These are phyloP conservation scores for Lenwebbia sp. DNA, from an alignment of 345 rosid species.

Conservation along the genomic window DNA sequence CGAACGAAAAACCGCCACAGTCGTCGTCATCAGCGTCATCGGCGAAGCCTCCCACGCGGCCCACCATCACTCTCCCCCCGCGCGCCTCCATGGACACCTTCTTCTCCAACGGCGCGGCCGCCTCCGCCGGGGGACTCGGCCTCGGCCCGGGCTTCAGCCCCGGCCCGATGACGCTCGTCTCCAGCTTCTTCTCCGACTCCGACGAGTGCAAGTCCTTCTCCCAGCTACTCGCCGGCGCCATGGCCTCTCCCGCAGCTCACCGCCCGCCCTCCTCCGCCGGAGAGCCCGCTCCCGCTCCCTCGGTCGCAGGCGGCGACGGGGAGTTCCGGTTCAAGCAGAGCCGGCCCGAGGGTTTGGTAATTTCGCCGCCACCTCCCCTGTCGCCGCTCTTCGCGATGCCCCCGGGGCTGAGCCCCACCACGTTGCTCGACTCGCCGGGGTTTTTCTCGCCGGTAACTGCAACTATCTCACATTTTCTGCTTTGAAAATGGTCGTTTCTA, in stretches of 20 bases:
- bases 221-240: constrained; percentile 74
- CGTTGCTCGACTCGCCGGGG: constrained; percentile 59
- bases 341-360: constrained; percentile 41
- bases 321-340: constrained; percentile 19
- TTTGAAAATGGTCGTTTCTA: neutral
- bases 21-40: neutral
- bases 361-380: constrained; percentile 14
- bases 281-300: neutral
- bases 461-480: neutral
- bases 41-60: constrained; percentile 27
- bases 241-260: constrained; percentile 43
- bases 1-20: constrained; percentile 22
- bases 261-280: neutral
- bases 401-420: constrained; percentile 40
- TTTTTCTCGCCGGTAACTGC: constrained; percentile 36
- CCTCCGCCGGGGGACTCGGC: neutral
- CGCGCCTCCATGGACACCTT: constrained; percentile 40
- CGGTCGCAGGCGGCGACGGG: neutral
- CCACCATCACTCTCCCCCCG: constrained; percentile 52
- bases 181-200: constrained; percentile 57
- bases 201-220: constrained; percentile 78
- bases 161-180: constrained; percentile 85
- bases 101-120: neutral
- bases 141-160: constrained; percentile 62
- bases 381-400: constrained; percentile 34